phyloP scores from a whole-genome alignment of 192 early-diverging fungal species.

The Gonapodya prolifera region DNA sequence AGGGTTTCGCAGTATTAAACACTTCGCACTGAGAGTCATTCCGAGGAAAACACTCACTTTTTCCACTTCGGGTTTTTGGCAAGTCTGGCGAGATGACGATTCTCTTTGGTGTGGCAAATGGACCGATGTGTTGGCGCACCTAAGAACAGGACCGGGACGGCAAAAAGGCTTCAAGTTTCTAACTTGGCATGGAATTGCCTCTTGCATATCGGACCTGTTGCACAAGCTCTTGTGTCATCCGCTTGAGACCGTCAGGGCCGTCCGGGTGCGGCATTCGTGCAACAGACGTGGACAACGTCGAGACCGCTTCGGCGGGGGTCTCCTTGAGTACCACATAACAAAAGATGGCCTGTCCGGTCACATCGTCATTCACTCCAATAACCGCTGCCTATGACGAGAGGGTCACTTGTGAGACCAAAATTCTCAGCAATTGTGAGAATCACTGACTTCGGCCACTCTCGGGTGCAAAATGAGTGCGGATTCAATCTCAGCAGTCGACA shows the following conservation, averaged over 20 bases:
- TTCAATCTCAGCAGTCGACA: constrained; percentile 83
- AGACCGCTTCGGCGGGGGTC: constrained; percentile 12
- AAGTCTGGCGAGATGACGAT: constrained; percentile 76
- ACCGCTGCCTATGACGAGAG: constrained; percentile 65
- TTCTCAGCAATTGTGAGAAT: too few relatives aligned
- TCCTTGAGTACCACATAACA: constrained; percentile 74
- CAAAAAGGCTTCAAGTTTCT: constrained; percentile 38
- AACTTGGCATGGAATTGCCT: too few relatives aligned
- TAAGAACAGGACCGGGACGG: too few relatives aligned
- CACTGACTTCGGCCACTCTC: constrained; percentile 44
- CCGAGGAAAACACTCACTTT: constrained; percentile 29
- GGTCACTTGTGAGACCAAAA: too few relatives aligned
- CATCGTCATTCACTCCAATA: constrained; percentile 73
- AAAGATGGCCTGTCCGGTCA: constrained; percentile 84
- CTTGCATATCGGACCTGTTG: not conserved
- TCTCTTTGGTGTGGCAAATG: constrained; percentile 84
- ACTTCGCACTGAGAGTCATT: not conserved
- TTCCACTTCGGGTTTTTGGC: constrained; percentile 91
- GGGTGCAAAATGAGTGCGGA: not conserved
- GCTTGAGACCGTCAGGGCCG: constrained; percentile 29
- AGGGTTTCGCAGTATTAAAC: not conserved
- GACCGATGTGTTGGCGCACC: constrained; percentile 80
- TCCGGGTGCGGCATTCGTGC: constrained; percentile 22
- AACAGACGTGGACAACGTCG: not conserved
- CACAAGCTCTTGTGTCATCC: constrained; percentile 23